Evolutionary conservation across 1,284 basidiomycete genomes (phyloP).

Genomic region (Sutorius eximius): DNA sequence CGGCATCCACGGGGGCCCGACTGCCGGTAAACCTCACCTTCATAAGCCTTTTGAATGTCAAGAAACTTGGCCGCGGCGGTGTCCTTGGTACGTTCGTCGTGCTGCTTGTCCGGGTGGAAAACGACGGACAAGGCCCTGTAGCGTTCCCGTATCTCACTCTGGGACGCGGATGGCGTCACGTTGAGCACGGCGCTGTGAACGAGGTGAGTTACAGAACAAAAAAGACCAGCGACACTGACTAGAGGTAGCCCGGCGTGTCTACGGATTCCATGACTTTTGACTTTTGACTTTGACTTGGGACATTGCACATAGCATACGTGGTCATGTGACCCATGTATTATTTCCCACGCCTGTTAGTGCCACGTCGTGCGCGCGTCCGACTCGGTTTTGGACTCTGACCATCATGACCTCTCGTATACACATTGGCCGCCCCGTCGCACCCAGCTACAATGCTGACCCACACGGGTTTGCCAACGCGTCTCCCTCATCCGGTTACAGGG

Average conservation of each 20-base stretch:
- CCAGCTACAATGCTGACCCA: constrained; percentile 62
- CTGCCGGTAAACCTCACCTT: constrained; percentile 46
- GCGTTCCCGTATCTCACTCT: constrained; percentile 69
- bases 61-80: constrained; percentile 68
- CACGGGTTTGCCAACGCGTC: constrained; percentile 71
- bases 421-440: constrained; percentile 70
- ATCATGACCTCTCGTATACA: constrained; percentile 80
- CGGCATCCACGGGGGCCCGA: not conserved
- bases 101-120: constrained; percentile 86
- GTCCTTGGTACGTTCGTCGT: constrained; percentile 54
- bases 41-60: constrained; percentile 77
- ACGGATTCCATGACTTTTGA: not conserved
- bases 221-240: not conserved
- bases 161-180: constrained; percentile 54
- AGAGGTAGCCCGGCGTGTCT: not conserved
- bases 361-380: constrained; percentile 9
- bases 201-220: not conserved
- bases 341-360: constrained; percentile 17
- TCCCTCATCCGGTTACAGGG: constrained; percentile 67
- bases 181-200: constrained; percentile 59
- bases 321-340: constrained; percentile 22
- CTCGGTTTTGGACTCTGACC: constrained; percentile 4
- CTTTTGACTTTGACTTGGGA: too few species aligned
- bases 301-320: not conserved
- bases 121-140: constrained; percentile 71